Conservation (phyloP, 805 yeast species). For the Pichia eremophila region DNA sequence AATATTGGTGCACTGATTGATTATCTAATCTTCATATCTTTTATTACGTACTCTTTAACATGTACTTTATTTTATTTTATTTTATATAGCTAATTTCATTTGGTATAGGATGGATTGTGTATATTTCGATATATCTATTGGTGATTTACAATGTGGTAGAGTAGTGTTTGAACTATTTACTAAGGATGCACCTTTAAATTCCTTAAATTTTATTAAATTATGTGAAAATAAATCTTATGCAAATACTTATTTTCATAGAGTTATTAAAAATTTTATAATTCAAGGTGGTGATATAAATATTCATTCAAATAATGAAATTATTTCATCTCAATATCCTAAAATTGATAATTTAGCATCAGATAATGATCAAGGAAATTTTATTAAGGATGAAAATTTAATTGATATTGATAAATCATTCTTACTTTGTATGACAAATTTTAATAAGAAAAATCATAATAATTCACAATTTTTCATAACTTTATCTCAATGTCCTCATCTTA, state of each 20-base stretch:
- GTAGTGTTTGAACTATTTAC: constrained; percentile 46
- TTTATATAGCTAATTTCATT: no score
- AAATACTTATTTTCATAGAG: constrained; percentile 47
- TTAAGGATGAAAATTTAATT: constrained; percentile 44
- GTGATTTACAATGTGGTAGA: constrained; percentile 39
- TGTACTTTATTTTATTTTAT: no score
- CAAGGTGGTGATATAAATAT: constrained; percentile 53
- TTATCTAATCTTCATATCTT: no score
- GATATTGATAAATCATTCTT: constrained; percentile 38
- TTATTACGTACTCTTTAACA: no score
- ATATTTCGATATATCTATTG: constrained; percentile 34
- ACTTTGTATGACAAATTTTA: constrained; percentile 59
- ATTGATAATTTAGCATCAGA: constrained; percentile 22
- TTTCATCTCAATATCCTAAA: constrained; percentile 21
- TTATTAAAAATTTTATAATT: constrained; percentile 58
- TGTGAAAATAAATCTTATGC: constrained; percentile 35
- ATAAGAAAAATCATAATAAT: constrained; percentile 38
- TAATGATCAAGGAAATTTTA: constrained; percentile 26
- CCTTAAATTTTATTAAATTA: constrained; percentile 40
- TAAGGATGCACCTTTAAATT: constrained; percentile 47
- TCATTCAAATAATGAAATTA: constrained; percentile 18
- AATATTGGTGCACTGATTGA: no score
- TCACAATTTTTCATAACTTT: constrained; percentile 70
- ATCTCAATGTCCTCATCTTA: constrained; percentile 61
- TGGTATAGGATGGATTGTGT: no score